Evolutionary conservation across 257 asterid genomes (phyloP), one percentile per base, ranked within the genome.

Genomic region (Capsicum pubescens): DNA sequence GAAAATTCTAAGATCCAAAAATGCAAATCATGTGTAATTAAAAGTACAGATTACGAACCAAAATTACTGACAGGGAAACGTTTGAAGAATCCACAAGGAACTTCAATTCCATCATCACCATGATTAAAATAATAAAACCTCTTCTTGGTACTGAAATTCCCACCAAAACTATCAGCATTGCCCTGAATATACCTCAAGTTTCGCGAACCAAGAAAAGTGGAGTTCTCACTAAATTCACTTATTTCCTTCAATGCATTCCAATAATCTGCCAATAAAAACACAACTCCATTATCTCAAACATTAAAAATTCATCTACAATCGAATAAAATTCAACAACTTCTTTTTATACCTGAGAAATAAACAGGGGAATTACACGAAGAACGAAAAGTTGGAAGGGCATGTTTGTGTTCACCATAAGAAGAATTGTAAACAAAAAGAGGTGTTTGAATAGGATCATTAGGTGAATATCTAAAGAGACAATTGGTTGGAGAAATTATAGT

Each of bases 321-420:
- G 17, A 61, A 35, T 39, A 12, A 76, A 76, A 76, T 13, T 26
- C 11, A 52, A 13, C 52, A 56, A 13, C 6, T 0, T 9, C 9
- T 74, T 11, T 48, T 0, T 12, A 9, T 87, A 95, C 99, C 99
- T 39, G 95, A 88, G 90, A 94, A 97, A 74, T 61, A 89, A 80
- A 94, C 90, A 87, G 98, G 99, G 92, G 96, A 94, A 64, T 85
- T 60, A 84, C 98, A 94, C 1, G 97, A 90, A 13, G 97, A 90
- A 56, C 98, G 99, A 79, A 89, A 84, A 42, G 95, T 97, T 8
- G 98, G 97, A 21, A 92, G 77, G 82, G 98, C 90, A 68, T 95
- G 88, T 82, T 97, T 97, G 89, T 97, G 98, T 84, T 93, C 95
- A 6, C 97, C 99, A 70, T 97, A 97, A n/a, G 99, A 94, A 3